Conservation (phyloP, 108 stramenopile species). For the Nitzschia palea region DNA sequence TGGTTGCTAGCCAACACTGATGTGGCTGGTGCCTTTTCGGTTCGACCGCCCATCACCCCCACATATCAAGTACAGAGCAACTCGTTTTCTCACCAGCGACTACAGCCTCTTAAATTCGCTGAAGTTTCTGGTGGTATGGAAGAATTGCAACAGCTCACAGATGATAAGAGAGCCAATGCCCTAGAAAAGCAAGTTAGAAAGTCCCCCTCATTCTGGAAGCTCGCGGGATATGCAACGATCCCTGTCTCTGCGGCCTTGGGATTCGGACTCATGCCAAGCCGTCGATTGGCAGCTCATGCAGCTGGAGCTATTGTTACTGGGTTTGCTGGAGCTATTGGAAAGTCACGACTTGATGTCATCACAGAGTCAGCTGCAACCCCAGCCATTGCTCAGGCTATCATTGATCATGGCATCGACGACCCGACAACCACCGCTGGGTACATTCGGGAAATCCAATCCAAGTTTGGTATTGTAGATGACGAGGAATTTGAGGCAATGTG, state of each 20-base stretch:
- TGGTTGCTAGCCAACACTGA: constrained; percentile 12
- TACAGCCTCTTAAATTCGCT: constrained; percentile 31
- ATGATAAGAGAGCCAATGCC: constrained; percentile 16
- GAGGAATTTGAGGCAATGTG: constrained; percentile 70
- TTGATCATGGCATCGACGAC: constrained; percentile 49
- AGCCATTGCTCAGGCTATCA: constrained; percentile 56
- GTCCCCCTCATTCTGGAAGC: constrained; percentile 44
- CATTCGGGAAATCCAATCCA: constrained; percentile 35
- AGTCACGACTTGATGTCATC: constrained; percentile 40
- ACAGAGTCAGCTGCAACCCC: constrained; percentile 48
- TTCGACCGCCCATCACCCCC: constrained; percentile 6
- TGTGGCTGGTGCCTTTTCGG: constrained; percentile 20
- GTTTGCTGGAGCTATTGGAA: constrained; percentile 57
- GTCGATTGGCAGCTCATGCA: constrained; percentile 46
- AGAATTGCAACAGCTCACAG: constrained; percentile 49
- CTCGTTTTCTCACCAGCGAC: background rate
- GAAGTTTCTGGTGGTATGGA: constrained; percentile 51
- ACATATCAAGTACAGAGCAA: background rate
- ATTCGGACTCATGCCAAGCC: constrained; percentile 46
- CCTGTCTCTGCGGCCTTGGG: constrained; percentile 57
- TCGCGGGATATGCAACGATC: constrained; percentile 50
- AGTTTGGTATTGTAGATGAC: constrained; percentile 34
- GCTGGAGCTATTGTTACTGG: constrained; percentile 55
- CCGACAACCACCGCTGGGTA: constrained; percentile 21
- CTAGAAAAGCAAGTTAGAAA: constrained; percentile 45